Evolutionary conservation across 1,139 yeast genomes (phyloP).

Genomic region (Taphrina flavorubra): DNA sequence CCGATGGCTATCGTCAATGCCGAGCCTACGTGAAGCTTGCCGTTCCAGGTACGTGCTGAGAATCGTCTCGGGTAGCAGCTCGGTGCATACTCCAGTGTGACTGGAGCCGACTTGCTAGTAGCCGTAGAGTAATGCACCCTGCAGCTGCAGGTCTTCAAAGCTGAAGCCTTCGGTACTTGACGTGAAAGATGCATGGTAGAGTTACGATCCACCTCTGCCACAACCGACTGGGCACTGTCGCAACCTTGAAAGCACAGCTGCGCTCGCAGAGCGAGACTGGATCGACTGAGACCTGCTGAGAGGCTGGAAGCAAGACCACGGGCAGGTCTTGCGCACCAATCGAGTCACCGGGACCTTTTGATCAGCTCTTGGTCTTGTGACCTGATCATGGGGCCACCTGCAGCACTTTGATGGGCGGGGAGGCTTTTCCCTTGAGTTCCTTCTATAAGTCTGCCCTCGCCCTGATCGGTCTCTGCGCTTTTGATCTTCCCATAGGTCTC

Average conservation of each 20-base stretch:
- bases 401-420: not conserved
- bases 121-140: too few species aligned
- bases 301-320: too few species aligned
- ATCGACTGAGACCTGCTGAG: not conserved
- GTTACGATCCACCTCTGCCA: not conserved
- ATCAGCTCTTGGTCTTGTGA: constrained; percentile 15
- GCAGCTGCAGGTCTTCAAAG: too few species aligned
- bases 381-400: not conserved
- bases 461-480: not conserved
- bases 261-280: not conserved
- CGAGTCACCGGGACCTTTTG: not conserved
- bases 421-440: constrained; percentile 3
- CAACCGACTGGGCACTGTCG: too few species aligned
- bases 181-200: too few species aligned
- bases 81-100: too few species aligned
- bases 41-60: too few species aligned
- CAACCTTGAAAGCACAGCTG: too few species aligned
- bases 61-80: too few species aligned
- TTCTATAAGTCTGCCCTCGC: not conserved
- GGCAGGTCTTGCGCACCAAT: constrained; percentile 8
- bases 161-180: too few species aligned
- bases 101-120: too few species aligned
- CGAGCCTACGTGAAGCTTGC: too few species aligned
- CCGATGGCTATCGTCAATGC: not conserved
- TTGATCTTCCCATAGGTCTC: not conserved